Conservation (phyloP, 208 protist species). For the Acanthamoeba royreba region DNA sequence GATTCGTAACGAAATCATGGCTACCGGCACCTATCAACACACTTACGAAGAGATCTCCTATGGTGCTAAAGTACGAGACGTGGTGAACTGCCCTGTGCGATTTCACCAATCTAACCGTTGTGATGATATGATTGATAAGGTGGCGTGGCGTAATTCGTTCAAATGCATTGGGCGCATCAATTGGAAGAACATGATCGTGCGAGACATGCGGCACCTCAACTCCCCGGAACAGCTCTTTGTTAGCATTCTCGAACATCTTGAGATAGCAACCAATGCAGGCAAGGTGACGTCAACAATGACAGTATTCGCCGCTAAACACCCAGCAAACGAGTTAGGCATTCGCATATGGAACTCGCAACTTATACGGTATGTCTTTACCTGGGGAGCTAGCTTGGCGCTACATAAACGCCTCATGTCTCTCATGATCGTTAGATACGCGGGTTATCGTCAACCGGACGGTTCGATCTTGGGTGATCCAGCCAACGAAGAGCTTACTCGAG, state of each 20-base stretch:
- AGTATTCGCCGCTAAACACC: not conserved
- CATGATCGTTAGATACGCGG: not conserved
- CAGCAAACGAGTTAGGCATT: not conserved
- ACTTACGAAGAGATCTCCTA: conserved; percentile 12
- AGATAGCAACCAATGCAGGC: not conserved
- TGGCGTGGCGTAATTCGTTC: not conserved
- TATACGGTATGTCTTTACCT: not conserved
- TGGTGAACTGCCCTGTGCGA: no score
- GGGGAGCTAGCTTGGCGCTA: not conserved
- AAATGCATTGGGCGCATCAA: conserved; percentile 26
- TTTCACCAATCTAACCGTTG: no score
- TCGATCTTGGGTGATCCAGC: not conserved
- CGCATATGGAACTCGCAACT: not conserved
- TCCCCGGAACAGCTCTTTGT: not conserved
- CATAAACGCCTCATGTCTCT: not conserved
- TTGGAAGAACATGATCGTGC: conserved; percentile 39
- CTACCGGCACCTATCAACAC: not conserved
- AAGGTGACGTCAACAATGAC: not conserved
- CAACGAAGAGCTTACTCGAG: not conserved
- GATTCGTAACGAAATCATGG: not conserved
- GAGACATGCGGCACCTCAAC: not conserved
- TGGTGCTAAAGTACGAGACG: not conserved
- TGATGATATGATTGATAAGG: no score
- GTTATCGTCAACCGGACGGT: not conserved
- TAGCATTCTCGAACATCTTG: not conserved